Base-by-base conservation (phyloP, 192 early-diverging fungal species). In the Linderina pennispora region DNA sequence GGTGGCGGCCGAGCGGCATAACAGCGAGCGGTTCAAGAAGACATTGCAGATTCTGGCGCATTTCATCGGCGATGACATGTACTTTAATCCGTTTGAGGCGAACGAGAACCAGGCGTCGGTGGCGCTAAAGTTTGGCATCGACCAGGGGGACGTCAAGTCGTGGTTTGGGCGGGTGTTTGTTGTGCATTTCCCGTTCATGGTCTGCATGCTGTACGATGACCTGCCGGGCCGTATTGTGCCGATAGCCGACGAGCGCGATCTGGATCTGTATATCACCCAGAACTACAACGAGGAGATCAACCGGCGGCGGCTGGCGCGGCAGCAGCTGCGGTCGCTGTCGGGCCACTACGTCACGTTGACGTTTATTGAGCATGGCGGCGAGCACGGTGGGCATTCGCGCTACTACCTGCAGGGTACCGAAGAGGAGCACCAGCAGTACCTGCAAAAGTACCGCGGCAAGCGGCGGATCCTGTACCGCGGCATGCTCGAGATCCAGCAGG, bases 161-260 rank as follows among this genome's bases (percentile, higher is more conserved):
- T 77, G 68, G 46, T 84, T 84, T 31, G 82, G 82, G 35, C 76
- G 76, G 50, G 69, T 73, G 0, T 79, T 78, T 32, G 74, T 79
- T 3, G 45, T 84, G 48, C 80, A 81, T 5, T 84, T 84, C 37
- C 82, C 82, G 10, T 84, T 84, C 36, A 78, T 75, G 21, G 73
- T 82, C 22, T 80, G 80, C 26, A 76, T 84, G 55, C 61, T 75
- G 2, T 84, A 82, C 60, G 82, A 84, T 51, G 82, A 84, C 32
- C 65, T 73, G 11, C 74, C 75, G 14, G 57, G 48, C 13, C 60
- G 72, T 6, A 49, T 73, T 3, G 66, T 78, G 16, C 62, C 65
- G 4, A 57, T 84, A 2, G 59, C 58, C 25, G 65, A 77, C 10
- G 76, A 79, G 41, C 55, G 45, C 22, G 79, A 80, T 25, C 39